phyloP scores from a whole-genome alignment of 306 rosid species.

The Cicer yamashitae region DNA sequence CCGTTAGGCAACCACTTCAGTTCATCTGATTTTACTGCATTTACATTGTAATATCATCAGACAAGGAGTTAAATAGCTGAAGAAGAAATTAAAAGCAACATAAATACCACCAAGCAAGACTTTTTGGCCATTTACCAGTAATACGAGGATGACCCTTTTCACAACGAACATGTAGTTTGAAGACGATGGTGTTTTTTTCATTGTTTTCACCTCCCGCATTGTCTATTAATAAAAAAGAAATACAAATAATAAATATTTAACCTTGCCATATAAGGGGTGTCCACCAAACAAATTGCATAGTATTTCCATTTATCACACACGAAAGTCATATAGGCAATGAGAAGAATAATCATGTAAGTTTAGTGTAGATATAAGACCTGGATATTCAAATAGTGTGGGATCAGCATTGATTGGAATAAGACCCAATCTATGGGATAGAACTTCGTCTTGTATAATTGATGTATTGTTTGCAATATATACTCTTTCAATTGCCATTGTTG shows the following conservation, averaged over 20 bases:
- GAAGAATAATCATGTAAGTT: slow-evolving; percentile 24
- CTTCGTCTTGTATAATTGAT: slow-evolving; percentile 89
- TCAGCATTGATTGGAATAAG: slow-evolving; percentile 85
- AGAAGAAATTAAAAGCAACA: slow-evolving; percentile 14
- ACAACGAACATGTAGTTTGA: slow-evolving; percentile 75
- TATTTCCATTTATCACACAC: slow-evolving; percentile 21
- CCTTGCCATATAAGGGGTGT: neutral
- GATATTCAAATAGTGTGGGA: slow-evolving; percentile 84
- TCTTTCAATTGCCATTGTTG: slow-evolving; percentile 98
- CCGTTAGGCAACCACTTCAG: slow-evolving; percentile 90
- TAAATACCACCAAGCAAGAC: slow-evolving; percentile 13
- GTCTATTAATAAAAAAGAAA: slow-evolving; percentile 50
- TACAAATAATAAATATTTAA: slow-evolving; percentile 34
- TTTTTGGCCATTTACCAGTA: slow-evolving; percentile 57
- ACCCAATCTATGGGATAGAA: slow-evolving; percentile 95
- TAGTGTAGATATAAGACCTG: slow-evolving; percentile 62
- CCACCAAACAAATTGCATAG: slow-evolving; percentile 21
- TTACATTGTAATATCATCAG: slow-evolving; percentile 42
- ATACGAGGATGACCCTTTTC: slow-evolving; percentile 52
- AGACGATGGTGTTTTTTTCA: slow-evolving; percentile 91
- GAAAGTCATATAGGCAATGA: slow-evolving; percentile 29
- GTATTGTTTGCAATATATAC: slow-evolving; percentile 87
- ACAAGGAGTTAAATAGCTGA: slow-evolving; percentile 18
- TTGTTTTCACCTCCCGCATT: slow-evolving; percentile 61
- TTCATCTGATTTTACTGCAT: slow-evolving; percentile 74